These are phyloP conservation scores for Xylariaceae sp. DNA, from an alignment of 2,329 filamentous ascomycete species.

Conservation along the genomic window DNA sequence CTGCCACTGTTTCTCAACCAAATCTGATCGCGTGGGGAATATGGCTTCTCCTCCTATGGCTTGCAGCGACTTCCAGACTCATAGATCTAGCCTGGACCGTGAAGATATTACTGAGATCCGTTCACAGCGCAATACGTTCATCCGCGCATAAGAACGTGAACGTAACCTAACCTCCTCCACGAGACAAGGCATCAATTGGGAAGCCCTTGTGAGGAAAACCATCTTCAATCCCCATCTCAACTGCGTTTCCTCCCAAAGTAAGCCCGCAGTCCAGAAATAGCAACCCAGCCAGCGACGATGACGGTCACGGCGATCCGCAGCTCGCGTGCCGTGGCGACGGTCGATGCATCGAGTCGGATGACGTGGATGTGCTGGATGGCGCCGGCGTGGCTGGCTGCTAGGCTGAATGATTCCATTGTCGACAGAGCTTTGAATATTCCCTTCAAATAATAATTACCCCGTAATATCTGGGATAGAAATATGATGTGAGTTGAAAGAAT, in stretches of 20 bases:
- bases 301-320: conserved; percentile 30
- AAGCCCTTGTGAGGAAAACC: not conserved
- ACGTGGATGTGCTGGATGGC: conserved; percentile 33
- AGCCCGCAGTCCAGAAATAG: conserved; percentile 29
- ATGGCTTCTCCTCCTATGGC: too few species aligned
- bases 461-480: too few species aligned
- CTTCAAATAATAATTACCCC: too few species aligned
- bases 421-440: too few species aligned
- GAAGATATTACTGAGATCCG: too few species aligned
- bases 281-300: conserved; percentile 32
- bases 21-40: not conserved
- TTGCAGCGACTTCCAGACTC: too few species aligned
- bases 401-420: conserved; percentile 34
- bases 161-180: not conserved
- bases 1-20: not conserved
- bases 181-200: not conserved
- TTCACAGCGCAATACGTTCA: too few species aligned
- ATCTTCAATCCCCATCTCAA: not conserved
- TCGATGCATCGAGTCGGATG: conserved; percentile 29
- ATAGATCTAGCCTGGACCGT: too few species aligned
- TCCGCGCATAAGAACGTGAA: not conserved
- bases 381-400: conserved; percentile 34
- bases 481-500: too few species aligned
- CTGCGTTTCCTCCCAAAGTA: conserved; percentile 15
- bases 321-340: conserved; percentile 28